These are phyloP conservation scores for Zygosaccharomyces sapae DNA, from an alignment of 1,139 yeast genomes.

Conservation along the genomic window DNA sequence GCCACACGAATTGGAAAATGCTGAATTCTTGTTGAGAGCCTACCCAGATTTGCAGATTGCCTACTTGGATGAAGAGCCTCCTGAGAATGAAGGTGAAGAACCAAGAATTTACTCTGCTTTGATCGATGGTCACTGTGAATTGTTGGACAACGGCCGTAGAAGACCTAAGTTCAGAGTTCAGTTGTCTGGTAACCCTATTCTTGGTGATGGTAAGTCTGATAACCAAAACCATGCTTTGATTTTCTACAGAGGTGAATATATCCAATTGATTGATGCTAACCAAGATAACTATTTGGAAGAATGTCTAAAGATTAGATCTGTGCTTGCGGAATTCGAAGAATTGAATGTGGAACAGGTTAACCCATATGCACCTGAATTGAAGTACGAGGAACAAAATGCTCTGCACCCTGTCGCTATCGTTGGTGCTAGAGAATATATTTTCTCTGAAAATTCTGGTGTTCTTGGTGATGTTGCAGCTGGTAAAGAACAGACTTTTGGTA, in stretches of 20 bases:
- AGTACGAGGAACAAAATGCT: constrained; percentile 44
- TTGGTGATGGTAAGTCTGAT: constrained; percentile 99
- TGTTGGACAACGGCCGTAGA: constrained; percentile 96
- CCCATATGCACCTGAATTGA: constrained; percentile 62
- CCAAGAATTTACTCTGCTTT: constrained; percentile 95
- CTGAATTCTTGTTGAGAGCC: constrained; percentile 96
- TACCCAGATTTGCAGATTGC: constrained; percentile 98
- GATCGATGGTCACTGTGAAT: constrained; percentile 98
- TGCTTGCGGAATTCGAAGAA: constrained; percentile 96
- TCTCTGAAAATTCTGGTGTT: constrained; percentile 98
- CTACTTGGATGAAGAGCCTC: constrained; percentile 90
- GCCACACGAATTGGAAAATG: constrained; percentile 96
- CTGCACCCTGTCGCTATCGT: constrained; percentile 91
- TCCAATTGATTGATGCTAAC: constrained; percentile 96
- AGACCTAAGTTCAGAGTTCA: constrained; percentile 98
- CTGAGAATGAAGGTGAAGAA: constrained; percentile 90
- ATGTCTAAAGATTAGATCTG: constrained; percentile 95
- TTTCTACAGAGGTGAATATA: constrained; percentile 98
- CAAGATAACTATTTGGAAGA: constrained; percentile 98
- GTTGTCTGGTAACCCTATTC: constrained; percentile 96
- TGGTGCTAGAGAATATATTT: constrained; percentile 99
- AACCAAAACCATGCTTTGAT: constrained; percentile 96
- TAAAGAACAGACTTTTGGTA: constrained; percentile 99
- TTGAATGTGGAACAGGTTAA: constrained; percentile 79
- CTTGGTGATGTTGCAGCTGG: constrained; percentile 99